Percentiles rank a stretch among this genome's conserved stretches.
These are phyloP conservation scores for Ceratocystis ficicola DNA, from an alignment of 2,329 filamentous ascomycete genomes.

Conservation along the genomic window DNA sequence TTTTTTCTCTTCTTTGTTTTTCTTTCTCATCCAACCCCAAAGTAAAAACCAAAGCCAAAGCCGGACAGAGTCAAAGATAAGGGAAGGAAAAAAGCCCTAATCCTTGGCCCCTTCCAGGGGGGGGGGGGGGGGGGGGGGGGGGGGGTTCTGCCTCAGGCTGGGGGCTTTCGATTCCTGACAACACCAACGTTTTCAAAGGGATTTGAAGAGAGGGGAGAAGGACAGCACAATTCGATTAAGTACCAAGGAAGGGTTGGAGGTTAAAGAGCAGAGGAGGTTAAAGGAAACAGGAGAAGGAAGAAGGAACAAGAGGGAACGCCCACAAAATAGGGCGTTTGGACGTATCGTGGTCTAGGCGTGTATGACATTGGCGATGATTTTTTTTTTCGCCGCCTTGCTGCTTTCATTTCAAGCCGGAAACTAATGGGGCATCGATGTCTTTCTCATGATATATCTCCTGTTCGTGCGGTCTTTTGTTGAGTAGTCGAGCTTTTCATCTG, in stretches of 20 bases:
- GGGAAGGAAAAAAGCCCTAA: neutral
- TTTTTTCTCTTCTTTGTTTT: too few relatives aligned
- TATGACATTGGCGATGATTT: neutral
- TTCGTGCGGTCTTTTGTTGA: neutral
- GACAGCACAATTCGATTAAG: neutral
- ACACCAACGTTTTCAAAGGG: neutral
- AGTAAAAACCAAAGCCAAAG: neutral
- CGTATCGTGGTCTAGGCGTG: constrained; percentile 2
- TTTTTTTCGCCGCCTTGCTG: neutral
- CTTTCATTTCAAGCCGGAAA: neutral
- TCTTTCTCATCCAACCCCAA: neutral
- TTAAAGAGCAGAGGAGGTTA: neutral
- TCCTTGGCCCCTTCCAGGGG: neutral
- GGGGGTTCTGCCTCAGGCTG: neutral
- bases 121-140: too few relatives aligned
- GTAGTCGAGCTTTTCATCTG: neutral
- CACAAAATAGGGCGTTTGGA: constrained; percentile 4
- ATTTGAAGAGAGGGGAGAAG: neutral
- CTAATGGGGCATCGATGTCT: neutral
- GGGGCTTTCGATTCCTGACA: neutral
- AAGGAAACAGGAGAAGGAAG: neutral
- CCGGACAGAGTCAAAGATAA: neutral
- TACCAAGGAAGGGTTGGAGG: neutral
- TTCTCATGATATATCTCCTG: neutral
- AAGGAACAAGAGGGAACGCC: neutral